Evolutionary conservation across 2,329 filamentous ascomycete genomes (phyloP), one percentile per base, ranked within the genome.

Genomic region (Helotiales sp.): DNA sequence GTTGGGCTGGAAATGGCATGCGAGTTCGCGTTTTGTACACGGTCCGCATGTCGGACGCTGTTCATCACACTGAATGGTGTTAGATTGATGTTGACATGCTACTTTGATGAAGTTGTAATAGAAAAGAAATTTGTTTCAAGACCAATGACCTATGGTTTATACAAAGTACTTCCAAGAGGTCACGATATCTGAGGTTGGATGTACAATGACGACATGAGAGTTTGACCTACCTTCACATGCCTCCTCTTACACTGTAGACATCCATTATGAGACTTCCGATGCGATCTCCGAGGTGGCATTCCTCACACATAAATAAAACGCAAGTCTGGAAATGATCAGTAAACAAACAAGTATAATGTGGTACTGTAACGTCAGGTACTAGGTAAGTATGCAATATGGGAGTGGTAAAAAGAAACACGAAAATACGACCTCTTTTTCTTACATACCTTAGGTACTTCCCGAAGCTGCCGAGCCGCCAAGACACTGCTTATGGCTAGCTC

Each of bases 161-260:
- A 40, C 7, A 6, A 8, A 13, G 34, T 40, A 13, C 34, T 40
- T 40, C 34, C 6, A 15, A 40, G 3, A 8, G 34, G 15, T 6
- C 3, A 11, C 3, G 3, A 15, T 3, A 40, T 40, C 3, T 40
- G 11, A 11, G 30, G 11, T 3, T 3, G 3, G 34, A 40, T 7
- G 11, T 40, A 40, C 6, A 61, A 17, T 15, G 15, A 24, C 15
- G 15, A 15, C 22, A 30, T 10, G 8, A 34, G 11, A 34, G 32
- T 17, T 55, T 20, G n/a, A 11, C 59, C 13, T n/a, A 62, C 59
- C 59, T 62, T 62, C 45, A 62, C 59, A 17, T 52, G 40, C 28
- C 59, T 34, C 28, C 45, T 62, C 28, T 62, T 62, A 40, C 59
- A 62, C 15, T 62, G 59, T 15, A 50, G 22, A 52, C 59, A 62